These are phyloP conservation scores for Suhomyces coccinellae DNA, from an alignment of 1,139 yeast species.

Conservation along the genomic window DNA sequence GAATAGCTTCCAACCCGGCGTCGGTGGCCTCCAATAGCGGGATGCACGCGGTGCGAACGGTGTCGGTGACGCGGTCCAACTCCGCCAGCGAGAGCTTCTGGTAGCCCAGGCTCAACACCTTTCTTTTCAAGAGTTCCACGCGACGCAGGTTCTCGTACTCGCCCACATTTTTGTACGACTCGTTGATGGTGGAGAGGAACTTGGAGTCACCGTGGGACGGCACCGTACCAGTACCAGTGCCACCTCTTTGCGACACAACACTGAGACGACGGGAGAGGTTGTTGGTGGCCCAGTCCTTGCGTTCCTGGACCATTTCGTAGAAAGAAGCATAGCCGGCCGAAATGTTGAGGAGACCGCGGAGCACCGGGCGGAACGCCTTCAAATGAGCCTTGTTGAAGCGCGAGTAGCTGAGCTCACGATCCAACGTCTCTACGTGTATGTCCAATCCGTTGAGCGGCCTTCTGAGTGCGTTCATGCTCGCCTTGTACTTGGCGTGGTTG, in stretches of 20 bases:
- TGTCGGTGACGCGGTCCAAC: conserved; percentile 28
- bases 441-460: conserved; percentile 24
- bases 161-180: conserved; percentile 35
- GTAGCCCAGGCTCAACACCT: conserved; percentile 21
- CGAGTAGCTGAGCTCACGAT: conserved; percentile 30
- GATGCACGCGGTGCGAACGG: conserved; percentile 21
- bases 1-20: conserved; percentile 19
- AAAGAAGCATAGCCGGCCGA: conserved; percentile 33
- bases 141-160: conserved; percentile 29
- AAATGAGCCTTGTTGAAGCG: conserved; percentile 33
- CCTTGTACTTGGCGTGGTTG: conserved; percentile 23
- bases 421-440: conserved; percentile 22
- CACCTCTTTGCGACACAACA: conserved; percentile 14
- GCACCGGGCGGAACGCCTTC: conserved; percentile 27
- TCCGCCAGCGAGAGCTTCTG: conserved; percentile 21
- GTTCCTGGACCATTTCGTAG: conserved; percentile 32
- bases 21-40: conserved; percentile 23
- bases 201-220: conserved; percentile 20
- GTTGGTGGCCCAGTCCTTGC: conserved; percentile 22
- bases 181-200: conserved; percentile 28
- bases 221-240: conserved; percentile 10
- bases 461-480: conserved; percentile 24
- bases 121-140: conserved; percentile 21
- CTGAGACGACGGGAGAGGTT: conserved; percentile 18
- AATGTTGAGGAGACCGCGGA: conserved; percentile 27